Evolutionary conservation across 2,329 filamentous ascomycete genomes (phyloP).

Genomic region (Hysterium pulicare): DNA sequence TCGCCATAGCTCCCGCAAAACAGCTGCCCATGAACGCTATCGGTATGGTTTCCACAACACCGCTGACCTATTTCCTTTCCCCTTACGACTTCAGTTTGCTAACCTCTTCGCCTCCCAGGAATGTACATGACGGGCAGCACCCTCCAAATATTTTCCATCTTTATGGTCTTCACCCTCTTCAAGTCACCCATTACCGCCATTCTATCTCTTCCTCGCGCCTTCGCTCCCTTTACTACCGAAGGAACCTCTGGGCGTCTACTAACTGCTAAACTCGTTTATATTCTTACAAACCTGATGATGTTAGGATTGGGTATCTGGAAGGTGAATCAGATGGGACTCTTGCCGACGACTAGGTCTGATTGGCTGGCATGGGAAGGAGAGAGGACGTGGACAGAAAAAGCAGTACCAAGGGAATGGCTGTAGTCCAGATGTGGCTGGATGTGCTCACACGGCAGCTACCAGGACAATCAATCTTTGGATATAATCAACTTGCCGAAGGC

Average conservation of each 20-base stretch:
- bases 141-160: conserved; percentile 98
- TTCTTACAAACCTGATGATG: conserved; percentile 80
- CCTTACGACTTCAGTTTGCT: too few relatives aligned
- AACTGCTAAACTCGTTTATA: conserved; percentile 81
- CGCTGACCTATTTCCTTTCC: too few relatives aligned
- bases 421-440: too few relatives aligned
- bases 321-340: conserved; percentile 89
- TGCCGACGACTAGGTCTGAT: conserved; percentile 95
- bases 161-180: conserved; percentile 99
- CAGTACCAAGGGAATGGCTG: conserved; percentile 35
- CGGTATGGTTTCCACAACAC: conserved; percentile 48
- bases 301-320: conserved; percentile 91
- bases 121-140: conserved; percentile 99
- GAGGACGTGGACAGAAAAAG: conserved; percentile 45
- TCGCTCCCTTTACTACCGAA: conserved; percentile 84
- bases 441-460: too few relatives aligned
- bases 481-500: too few relatives aligned
- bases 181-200: conserved; percentile 90
- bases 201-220: conserved; percentile 78
- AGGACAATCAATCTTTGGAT: too few relatives aligned
- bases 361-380: conserved; percentile 95
- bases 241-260: conserved; percentile 70
- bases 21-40: conserved; percentile 96
- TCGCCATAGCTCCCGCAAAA: conserved; percentile 90
- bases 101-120: conserved; percentile 39